A percentile compares a stretch with the other conserved stretches of the same genome.
These are phyloP conservation scores for Dictyostelium purpureum DNA, from an alignment of 78 protist genomes.

Conservation along the genomic window DNA sequence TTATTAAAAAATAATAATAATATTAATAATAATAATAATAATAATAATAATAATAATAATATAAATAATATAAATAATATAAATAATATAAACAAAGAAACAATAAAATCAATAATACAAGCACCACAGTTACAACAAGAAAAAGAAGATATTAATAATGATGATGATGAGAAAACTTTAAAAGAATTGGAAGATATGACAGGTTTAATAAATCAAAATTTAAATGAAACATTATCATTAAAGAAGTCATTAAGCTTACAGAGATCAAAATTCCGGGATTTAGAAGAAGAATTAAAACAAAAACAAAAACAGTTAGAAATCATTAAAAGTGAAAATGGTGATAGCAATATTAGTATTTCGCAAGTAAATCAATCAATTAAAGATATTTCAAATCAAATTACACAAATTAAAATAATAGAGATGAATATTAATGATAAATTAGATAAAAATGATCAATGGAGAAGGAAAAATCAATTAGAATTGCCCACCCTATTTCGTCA, in stretches of 20 bases:
- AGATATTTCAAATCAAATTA: not conserved
- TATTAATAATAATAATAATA: not conserved
- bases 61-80: not conserved
- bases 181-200: slow-evolving; percentile 6
- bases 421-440: not conserved
- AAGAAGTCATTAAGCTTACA: slow-evolving; percentile 7
- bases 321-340: no score
- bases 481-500: not conserved
- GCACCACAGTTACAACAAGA: not conserved
- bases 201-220: slow-evolving; percentile 9
- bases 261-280: slow-evolving; percentile 10
- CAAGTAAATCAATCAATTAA: not conserved
- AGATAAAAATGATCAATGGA: slow-evolving; percentile 42
- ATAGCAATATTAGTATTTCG: not conserved
- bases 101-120: not conserved
- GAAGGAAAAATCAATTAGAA: slow-evolving; percentile 54
- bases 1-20: not conserved
- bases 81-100: not conserved
- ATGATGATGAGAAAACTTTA: not conserved
- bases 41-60: not conserved
- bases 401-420: not conserved
- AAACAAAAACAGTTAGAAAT: not conserved
- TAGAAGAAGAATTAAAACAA: not conserved
- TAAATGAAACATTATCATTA: slow-evolving; percentile 27
- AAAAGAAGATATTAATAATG: not conserved